phyloP scores from a whole-genome alignment of 2,329 filamentous ascomycete species.

The Coniochaeta prunicola region DNA sequence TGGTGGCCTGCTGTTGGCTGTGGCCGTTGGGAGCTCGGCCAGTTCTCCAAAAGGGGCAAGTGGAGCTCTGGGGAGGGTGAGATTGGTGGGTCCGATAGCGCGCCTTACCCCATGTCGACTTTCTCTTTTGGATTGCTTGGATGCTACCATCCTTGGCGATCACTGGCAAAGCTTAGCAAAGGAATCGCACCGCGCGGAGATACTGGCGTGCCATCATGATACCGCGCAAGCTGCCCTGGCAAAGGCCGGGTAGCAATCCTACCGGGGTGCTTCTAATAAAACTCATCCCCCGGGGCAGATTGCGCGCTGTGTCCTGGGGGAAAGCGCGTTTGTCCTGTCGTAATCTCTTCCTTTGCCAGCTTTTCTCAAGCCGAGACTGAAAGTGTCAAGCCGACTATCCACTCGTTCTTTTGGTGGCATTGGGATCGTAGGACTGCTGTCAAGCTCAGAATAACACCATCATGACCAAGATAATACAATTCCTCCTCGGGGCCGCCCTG shows the following conservation, averaged over 20 bases:
- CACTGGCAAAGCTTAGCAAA: not conserved
- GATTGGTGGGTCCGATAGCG: not conserved
- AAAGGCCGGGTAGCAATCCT: not conserved
- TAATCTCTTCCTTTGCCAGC: not conserved
- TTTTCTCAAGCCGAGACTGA: not conserved
- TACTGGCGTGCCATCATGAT: not conserved
- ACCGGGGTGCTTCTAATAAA: not conserved
- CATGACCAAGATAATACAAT: not conserved
- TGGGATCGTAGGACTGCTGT: not conserved
- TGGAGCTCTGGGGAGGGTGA: not conserved
- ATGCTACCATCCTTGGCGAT: not conserved
- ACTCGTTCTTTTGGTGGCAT: not conserved
- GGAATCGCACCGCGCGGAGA: no score
- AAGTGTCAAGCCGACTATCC: not conserved
- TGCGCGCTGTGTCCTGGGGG: not conserved
- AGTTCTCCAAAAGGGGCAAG: not conserved
- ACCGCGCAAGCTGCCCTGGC: no score
- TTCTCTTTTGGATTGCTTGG: not conserved
- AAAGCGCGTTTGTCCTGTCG: not conserved
- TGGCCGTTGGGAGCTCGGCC: not conserved
- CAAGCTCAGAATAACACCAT: not conserved
- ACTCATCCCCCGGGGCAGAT: not conserved
- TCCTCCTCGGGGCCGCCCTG: not conserved
- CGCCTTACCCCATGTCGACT: not conserved
- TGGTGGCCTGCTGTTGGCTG: not conserved